Base-by-base conservation (phyloP, 495 filamentous ascomycete species). In the Neurospora sp. region DNA sequence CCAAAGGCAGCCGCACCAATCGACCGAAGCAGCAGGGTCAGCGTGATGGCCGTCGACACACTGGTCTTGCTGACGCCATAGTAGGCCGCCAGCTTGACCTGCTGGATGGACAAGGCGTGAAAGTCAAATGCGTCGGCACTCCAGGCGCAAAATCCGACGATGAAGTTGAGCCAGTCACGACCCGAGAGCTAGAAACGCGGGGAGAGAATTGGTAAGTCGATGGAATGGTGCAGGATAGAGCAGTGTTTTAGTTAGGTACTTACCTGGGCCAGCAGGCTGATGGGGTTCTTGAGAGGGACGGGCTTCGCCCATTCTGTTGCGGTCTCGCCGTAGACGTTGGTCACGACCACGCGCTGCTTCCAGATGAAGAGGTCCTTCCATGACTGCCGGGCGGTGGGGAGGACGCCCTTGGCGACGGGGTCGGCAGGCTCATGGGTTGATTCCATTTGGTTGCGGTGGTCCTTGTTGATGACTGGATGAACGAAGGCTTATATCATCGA, bases 111-210 rank as follows among this genome's bases (percentile, higher is more conserved):
- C 6, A 94, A 83, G 4, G 91, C 89, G 78, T 93, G 89, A 80
- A 94, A 94, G 80, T 94, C 92, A 79, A 91, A 92, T 6, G 89
- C 90, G 79, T 92, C 91, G 16, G 89, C 88, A 18, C 85, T 89
- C 90, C 90, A 93, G 4, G 90, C 87, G 14, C 79, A 72, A 76
- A 91, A 84, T 27, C 89, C 90, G 12, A 90, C 88, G 20, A 89
- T 53, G 76, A 92, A 92, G 78, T 88, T 91, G 20, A 89, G 72
- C 90, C 90, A 92, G 75, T 88, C 85, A 14, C 79, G 80, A 7
- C 77, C 81, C 9, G 83, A 82, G 22, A 93, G 83, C 80, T 27
- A 27, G 27, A n/a, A n/a, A n/a, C n/a, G n/a, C n/a, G n/a, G n/a
- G n/a, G n/a, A n/a, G n/a, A n/a, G n/a, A n/a, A n/a, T n/a, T n/a